Evolutionary conservation across 73 alveolate genomes (phyloP).

Genomic region (Paramecium pentaurelia): DNA sequence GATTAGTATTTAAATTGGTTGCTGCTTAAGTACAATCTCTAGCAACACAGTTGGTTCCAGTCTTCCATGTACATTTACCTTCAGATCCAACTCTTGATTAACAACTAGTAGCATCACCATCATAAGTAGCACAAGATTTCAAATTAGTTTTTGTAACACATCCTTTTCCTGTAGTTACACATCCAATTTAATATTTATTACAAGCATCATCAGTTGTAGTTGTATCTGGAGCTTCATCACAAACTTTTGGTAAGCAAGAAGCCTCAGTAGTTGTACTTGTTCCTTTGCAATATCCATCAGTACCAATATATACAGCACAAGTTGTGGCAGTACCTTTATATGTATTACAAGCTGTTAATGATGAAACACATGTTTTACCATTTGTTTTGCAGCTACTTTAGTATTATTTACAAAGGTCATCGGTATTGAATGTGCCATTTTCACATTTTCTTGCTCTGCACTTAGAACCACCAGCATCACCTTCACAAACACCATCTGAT

Average conservation of each 20-base stretch:
- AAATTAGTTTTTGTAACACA: background rate
- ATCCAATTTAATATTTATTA: background rate
- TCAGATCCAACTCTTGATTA: background rate
- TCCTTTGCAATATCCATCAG: slow-evolving; percentile 20
- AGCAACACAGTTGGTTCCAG: slow-evolving; percentile 27
- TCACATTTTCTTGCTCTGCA: background rate
- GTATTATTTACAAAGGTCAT: background rate
- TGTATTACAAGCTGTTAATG: background rate
- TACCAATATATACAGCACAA: background rate
- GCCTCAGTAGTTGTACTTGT: background rate
- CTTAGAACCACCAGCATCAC: slow-evolving; percentile 9
- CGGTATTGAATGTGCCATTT: background rate
- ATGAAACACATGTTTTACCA: background rate
- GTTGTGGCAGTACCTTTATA: background rate
- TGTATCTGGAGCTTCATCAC: background rate
- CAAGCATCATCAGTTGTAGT: background rate
- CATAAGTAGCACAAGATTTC: background rate
- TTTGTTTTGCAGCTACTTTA: background rate
- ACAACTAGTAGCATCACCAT: background rate
- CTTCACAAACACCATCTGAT: background rate
- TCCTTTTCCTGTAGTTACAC: slow-evolving; percentile 10
- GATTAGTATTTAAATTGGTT: background rate
- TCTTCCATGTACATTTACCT: background rate
- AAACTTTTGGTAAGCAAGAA: background rate
- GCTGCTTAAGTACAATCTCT: background rate